Base-by-base conservation (phyloP, 2,329 filamentous ascomycete species). In the Ceratocystis destructans region DNA sequence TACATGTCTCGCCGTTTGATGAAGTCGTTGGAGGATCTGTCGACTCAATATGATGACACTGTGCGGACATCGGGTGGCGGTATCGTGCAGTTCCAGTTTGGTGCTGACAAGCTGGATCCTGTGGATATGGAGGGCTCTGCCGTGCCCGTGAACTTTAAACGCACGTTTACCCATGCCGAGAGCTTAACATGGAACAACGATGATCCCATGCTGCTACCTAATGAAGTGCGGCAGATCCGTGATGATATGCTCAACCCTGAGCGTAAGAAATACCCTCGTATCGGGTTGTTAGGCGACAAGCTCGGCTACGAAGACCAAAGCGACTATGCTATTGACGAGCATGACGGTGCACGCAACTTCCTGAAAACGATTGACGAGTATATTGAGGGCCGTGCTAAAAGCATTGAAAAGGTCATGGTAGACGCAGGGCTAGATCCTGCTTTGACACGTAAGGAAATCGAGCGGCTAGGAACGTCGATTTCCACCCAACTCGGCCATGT, bases 1-100 rank as follows among this genome's bases (percentile, higher is more conserved):
- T 99, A 99, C 77, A 99, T 99, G 94, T 97, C 93, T 69, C 87
- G 94, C 77, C 87, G 94, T 71, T 76, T 99, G 73, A 99, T 99
- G 93, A 99, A 99, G 77, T 96, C 90, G 2, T 78, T 99, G 62
- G 94, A 99, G 74, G 94, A 99, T 79, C 78, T 97, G 2, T 96
- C 92, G 0, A 90, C 89, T 0, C 86, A 91, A 71, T 99, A 99
- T 72, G 94, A 99, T 72, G 85, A 95, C 72, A 99, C 94, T 0
- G 93, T 99, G 0, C 85, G 94, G 66, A 97, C 93, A 33, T 96
- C 92, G 0, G 87, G 87, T 1, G 89, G 89, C 6, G 87, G 86
- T 41, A 88, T 99, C 68, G 91, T 99, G 1, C 94, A 99, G 74
- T 97, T 99, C 77, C 91, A 96, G 73, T 99, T 96, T 72, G 94